Evolutionary conservation across 73 alveolate species (phyloP).

Genomic region (Stentor coeruleus): DNA sequence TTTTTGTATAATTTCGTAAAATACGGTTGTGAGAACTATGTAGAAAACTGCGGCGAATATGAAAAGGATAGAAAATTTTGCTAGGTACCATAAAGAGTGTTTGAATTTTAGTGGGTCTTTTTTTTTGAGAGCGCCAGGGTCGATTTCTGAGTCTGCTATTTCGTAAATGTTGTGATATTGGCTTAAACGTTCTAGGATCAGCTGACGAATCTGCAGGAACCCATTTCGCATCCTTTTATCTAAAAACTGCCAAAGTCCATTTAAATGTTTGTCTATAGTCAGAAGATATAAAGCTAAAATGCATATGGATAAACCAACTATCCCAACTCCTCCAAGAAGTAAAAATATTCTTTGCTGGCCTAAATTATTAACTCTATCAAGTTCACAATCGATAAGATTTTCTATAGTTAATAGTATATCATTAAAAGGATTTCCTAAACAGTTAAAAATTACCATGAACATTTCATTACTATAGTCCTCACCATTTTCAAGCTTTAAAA

Average conservation of each 20-base stretch:
- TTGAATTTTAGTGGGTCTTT: background rate
- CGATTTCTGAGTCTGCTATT: background rate
- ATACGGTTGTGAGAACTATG: background rate
- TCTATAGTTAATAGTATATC: background rate
- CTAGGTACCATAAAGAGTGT: background rate
- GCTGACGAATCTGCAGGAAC: background rate
- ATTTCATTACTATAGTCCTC: background rate
- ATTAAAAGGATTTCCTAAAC: background rate
- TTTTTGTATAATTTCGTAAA: background rate
- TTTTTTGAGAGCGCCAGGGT: background rate
- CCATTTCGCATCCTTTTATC: background rate
- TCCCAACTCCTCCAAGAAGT: background rate
- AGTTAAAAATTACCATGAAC: background rate
- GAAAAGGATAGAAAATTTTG: background rate
- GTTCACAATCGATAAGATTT: background rate
- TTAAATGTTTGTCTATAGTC: background rate
- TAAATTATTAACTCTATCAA: background rate
- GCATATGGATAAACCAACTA: background rate
- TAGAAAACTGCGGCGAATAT: background rate
- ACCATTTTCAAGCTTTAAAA: background rate
- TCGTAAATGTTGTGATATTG: background rate
- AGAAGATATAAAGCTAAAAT: background rate
- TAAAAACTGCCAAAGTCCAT: background rate
- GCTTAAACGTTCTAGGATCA: background rate
- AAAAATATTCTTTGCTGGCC: background rate